Conservation (phyloP, 345 rosid species). For the Melaleuca quinquenervia region DNA sequence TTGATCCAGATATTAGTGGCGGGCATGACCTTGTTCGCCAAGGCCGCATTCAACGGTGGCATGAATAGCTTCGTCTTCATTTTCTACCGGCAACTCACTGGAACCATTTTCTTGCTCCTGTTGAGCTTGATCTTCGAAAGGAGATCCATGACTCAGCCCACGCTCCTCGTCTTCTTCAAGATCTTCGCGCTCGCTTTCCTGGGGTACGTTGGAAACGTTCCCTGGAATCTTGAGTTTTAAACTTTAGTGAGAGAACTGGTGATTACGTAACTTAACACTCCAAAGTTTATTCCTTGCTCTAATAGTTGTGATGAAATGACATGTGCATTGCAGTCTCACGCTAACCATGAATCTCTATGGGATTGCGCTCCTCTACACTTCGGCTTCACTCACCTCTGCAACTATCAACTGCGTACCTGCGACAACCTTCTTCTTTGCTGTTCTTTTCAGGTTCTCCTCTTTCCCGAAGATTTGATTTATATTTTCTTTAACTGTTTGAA, state of each 20-base stretch:
- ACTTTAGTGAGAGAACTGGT: background rate
- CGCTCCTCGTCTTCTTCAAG: conserved; percentile 4
- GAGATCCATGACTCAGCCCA: background rate
- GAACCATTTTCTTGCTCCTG: conserved; percentile 5
- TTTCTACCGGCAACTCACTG: conserved; percentile 10
- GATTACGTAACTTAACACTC: background rate
- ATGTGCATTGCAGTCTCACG: background rate
- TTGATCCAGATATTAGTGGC: conserved; percentile 1
- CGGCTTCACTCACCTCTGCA: conserved; percentile 5
- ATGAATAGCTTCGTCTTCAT: conserved; percentile 7
- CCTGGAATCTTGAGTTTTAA: background rate
- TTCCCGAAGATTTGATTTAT: background rate
- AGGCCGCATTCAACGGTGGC: conserved; percentile 10
- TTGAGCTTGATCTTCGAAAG: conserved; percentile 6
- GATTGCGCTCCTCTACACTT: conserved; percentile 2
- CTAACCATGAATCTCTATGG: background rate
- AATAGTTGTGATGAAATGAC: background rate
- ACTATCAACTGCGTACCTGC: conserved; percentile 2
- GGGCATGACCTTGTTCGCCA: conserved; percentile 11
- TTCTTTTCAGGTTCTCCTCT: conserved; percentile 4
- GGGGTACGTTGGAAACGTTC: background rate
- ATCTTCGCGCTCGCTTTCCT: conserved; percentile 7
- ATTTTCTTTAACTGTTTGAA: background rate
- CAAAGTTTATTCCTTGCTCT: background rate
- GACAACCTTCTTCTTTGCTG: conserved; percentile 6